Conservation (phyloP, 2,329 filamentous ascomycete species). For the Knoxdaviesia proteae region DNA sequence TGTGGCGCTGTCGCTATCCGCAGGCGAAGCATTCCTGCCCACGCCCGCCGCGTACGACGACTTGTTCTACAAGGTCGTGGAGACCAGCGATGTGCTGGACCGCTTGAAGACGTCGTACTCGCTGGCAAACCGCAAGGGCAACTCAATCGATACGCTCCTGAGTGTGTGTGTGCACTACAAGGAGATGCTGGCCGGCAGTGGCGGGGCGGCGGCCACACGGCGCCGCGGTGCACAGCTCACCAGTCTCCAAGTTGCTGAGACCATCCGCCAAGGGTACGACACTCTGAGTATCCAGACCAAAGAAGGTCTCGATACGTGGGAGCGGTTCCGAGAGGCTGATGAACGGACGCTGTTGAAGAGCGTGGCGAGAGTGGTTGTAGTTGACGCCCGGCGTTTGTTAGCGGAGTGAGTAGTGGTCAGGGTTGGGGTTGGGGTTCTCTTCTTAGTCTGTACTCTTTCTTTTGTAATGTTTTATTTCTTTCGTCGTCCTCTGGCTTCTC, state of each 20-base stretch:
- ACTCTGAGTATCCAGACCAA: conserved; percentile 78
- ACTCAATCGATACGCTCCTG: conserved; percentile 67
- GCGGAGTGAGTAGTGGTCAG: no score
- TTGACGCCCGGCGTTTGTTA: conserved; percentile 15
- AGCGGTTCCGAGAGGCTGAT: conserved; percentile 69
- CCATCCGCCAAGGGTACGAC: conserved; percentile 94
- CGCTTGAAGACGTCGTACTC: conserved; percentile 67
- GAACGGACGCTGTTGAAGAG: conserved; percentile 72
- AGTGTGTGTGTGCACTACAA: conserved; percentile 75
- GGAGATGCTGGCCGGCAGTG: conserved; percentile 46
- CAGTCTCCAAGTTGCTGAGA: conserved; percentile 63
- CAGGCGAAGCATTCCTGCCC: conserved; percentile 78
- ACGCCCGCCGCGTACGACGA: conserved; percentile 81
- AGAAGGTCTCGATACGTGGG: conserved; percentile 72
- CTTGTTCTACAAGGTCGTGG: conserved; percentile 94
- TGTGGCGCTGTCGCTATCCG: conserved; percentile 63
- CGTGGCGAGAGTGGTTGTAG: conserved; percentile 59
- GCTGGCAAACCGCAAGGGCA: conserved; percentile 33
- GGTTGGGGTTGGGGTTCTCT: no score
- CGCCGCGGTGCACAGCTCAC: conserved; percentile 27
- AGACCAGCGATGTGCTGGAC: conserved; percentile 62
- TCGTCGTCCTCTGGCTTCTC: no score
- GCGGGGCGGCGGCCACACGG: conserved; percentile 19
- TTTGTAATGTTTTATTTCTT: no score
- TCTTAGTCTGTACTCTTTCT: no score